phyloP scores from a whole-genome alignment of 1,284 basidiomycete species.

The Melampsora americana region DNA sequence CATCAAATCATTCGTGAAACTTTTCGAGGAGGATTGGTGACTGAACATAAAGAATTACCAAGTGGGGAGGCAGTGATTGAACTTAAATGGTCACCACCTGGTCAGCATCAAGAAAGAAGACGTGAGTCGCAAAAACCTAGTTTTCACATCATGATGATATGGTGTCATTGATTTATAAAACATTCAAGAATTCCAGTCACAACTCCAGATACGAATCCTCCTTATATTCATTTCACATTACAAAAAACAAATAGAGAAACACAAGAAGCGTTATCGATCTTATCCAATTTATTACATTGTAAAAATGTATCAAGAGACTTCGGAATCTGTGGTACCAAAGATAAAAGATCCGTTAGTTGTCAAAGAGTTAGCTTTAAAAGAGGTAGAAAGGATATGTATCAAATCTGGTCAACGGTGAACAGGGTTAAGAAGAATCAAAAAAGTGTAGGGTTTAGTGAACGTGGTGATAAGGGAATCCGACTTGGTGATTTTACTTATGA shows the following conservation, averaged over 20 bases:
- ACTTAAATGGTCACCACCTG: slow-evolving; percentile 30
- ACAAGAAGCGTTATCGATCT: slow-evolving; percentile 80
- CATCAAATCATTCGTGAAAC: slow-evolving; percentile 76
- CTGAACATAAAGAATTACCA: slow-evolving; percentile 62
- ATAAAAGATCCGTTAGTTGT: slow-evolving; percentile 93
- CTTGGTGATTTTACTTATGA: slow-evolving; percentile 84
- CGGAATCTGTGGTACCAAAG: slow-evolving; percentile 92
- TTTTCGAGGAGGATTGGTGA: slow-evolving; percentile 78
- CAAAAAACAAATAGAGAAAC: slow-evolving; percentile 98
- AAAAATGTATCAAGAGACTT: slow-evolving; percentile 63
- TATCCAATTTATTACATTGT: slow-evolving; percentile 53
- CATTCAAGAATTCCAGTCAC: slow-evolving; percentile 8
- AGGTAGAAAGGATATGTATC: slow-evolving; percentile 69
- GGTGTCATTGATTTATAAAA: background rate
- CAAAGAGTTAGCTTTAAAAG: slow-evolving; percentile 84
- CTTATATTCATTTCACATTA: slow-evolving; percentile 92
- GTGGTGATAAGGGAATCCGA: slow-evolving; percentile 84
- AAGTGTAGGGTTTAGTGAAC: slow-evolving; percentile 57
- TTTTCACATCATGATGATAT: no score
- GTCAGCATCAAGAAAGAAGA: slow-evolving; percentile 26
- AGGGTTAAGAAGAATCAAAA: slow-evolving; percentile 9
- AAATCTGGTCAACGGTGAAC: slow-evolving; percentile 58
- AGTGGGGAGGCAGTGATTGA: slow-evolving; percentile 12
- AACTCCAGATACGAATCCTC: slow-evolving; percentile 50
- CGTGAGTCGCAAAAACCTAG: slow-evolving; percentile 47